These are phyloP conservation scores for Cladophialophora psammophila DNA, from an alignment of 2,329 filamentous ascomycete species.

Conservation along the genomic window DNA sequence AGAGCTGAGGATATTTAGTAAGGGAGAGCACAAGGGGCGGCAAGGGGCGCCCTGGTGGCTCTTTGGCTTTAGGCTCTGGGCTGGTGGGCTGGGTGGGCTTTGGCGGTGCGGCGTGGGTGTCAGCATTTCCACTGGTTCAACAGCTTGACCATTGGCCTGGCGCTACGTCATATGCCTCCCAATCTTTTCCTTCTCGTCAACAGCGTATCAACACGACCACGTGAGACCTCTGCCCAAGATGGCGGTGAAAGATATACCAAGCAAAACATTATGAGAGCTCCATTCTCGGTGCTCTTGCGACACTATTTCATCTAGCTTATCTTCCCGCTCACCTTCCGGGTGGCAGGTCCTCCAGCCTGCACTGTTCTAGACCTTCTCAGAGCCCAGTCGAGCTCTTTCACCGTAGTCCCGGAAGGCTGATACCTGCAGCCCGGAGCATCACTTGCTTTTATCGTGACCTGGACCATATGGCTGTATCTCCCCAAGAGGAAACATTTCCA, in stretches of 20 bases:
- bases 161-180: slow-evolving; percentile 7
- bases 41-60: background rate
- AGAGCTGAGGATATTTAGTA: background rate
- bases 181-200: background rate
- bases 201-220: slow-evolving; percentile 14
- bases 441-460: background rate
- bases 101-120: background rate
- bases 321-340: background rate
- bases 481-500: slow-evolving; percentile 12
- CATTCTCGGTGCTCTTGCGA: background rate
- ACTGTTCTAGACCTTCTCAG: slow-evolving; percentile 8
- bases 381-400: background rate
- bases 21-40: background rate
- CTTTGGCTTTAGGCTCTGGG: background rate
- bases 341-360: background rate
- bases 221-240: slow-evolving; percentile 9
- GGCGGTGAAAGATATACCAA: slow-evolving; percentile 13
- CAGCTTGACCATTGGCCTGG: slow-evolving; percentile 8
- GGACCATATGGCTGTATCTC: background rate
- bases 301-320: background rate
- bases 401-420: slow-evolving; percentile 12
- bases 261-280: slow-evolving; percentile 1
- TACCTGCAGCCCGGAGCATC: slow-evolving; percentile 15
- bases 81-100: background rate
- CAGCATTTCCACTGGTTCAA: slow-evolving; percentile 11